Evolutionary conservation across 2,329 filamentous ascomycete species (phyloP), one percentile per base, ranked within the genome.

Genomic region (Claviceps sp.): DNA sequence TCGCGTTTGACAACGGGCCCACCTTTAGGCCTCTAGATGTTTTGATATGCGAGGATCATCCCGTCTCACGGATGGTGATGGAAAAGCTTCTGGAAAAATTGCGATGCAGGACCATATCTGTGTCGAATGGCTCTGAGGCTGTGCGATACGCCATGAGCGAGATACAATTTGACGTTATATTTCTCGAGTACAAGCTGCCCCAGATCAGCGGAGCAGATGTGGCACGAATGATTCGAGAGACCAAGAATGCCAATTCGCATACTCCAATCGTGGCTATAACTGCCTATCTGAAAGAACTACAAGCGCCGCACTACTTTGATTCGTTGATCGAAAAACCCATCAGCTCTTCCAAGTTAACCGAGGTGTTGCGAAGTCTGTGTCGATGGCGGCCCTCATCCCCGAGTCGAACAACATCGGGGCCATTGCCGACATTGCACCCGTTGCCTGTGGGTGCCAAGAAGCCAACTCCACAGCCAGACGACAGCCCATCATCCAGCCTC

Each of bases 161-260:
- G 64, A 91, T 98, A 64, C 95, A 97, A 63, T 98, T 97, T 63
- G 93, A 98, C 68, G 88, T 96, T 60, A 96, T 98, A 65, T 93
- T 98, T 74, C 91, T 95, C 67, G 93, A 98, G 68, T 96, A 89
- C 71, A 94, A 91, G 65, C 74, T 98, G 46, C 91, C 93, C 9
- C 88, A 95, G 63, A 89, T 97, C 62, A 97, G 89, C 60, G 93
- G 93, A 24, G 86, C 88, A 13, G 93, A 98, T 64, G 88, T 98
- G 52, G 91, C 93, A 49, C 85, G 93, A 37, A 98, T 98, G 93
- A 89, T 98, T 59, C 84, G 93, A 47, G 91, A 97, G 64, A 96
- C 91, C 1, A 93, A 91, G 71, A 96, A 96, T 65, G 82, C 88
- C 54, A 98, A 98, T 64, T 86, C 87, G 0, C 84, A 93, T 60